phyloP scores from a whole-genome alignment of 352 stramenopile species.

The Phytophthora sp. region DNA sequence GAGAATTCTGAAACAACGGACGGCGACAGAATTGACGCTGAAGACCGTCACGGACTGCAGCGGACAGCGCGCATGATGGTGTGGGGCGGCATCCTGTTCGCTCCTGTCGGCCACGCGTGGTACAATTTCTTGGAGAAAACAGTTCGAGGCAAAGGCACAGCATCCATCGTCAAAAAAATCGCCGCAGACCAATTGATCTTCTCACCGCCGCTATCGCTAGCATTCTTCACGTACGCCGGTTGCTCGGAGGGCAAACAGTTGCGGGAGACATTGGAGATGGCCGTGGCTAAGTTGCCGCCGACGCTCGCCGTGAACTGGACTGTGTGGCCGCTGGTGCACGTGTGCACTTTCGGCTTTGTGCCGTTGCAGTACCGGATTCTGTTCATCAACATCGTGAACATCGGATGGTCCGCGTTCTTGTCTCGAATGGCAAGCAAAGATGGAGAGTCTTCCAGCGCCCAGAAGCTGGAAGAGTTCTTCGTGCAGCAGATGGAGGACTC shows the following conservation, averaged over 20 bases:
- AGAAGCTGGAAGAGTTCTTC: constrained; percentile 26
- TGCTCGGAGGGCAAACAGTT: constrained; percentile 34
- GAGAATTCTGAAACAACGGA: constrained; percentile 22
- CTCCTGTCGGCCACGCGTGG: constrained; percentile 89
- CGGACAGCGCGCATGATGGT: constrained; percentile 74
- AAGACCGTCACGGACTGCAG: constrained; percentile 24
- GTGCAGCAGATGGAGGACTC: constrained; percentile 24
- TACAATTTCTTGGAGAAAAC: constrained; percentile 86
- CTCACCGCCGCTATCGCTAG: constrained; percentile 34
- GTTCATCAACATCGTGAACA: constrained; percentile 50
- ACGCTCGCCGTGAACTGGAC: constrained; percentile 49
- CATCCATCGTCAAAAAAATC: constrained; percentile 43
- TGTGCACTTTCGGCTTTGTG: constrained; percentile 52
- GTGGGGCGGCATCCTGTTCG: constrained; percentile 89
- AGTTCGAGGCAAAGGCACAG: constrained; percentile 28
- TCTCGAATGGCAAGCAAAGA: constrained; percentile 45
- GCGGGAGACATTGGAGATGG: constrained; percentile 25
- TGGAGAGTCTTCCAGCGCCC: constrained; percentile 1
- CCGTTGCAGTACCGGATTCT: constrained; percentile 55
- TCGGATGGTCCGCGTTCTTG: constrained; percentile 55
- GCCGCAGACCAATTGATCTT: constrained; percentile 46
- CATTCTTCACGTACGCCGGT: constrained; percentile 46
- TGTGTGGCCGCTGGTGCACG: constrained; percentile 51
- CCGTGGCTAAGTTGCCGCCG: constrained; percentile 37
- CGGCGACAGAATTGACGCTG: background rate